Percentiles rank a stretch among this genome's conserved stretches.
Evolutionary conservation across 2,329 filamentous ascomycete species (phyloP).

Genomic region (Scytalidium lignicola): DNA sequence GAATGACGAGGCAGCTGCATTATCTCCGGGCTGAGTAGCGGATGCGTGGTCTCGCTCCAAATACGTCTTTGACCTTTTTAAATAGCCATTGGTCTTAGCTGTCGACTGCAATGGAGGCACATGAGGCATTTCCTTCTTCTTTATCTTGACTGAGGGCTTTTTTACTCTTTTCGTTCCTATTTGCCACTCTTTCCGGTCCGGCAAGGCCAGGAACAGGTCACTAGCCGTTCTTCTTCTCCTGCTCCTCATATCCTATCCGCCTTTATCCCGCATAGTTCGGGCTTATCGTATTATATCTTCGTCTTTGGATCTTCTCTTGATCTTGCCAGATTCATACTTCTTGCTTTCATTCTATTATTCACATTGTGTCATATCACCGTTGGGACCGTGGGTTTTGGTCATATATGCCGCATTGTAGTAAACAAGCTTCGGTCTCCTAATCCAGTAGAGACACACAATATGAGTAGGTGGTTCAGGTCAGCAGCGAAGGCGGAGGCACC

Average conservation of each 20-base stretch:
- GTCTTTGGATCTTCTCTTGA: background rate
- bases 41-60: background rate
- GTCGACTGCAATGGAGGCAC: background rate
- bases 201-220: background rate
- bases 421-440: background rate
- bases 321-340: background rate
- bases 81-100: background rate
- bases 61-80: background rate
- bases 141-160: background rate
- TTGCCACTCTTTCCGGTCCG: background rate
- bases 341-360: background rate
- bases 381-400: background rate
- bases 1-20: background rate
- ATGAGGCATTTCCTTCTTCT: background rate
- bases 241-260: background rate
- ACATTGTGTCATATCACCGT: background rate
- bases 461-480: conserved; percentile 27
- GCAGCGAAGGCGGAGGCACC: conserved; percentile 14
- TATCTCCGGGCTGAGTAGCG: background rate
- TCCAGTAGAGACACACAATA: conserved; percentile 8
- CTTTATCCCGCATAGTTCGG: background rate
- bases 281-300: background rate
- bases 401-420: background rate
- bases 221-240: background rate
- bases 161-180: background rate